phyloP scores from a whole-genome alignment of 2,329 filamentous ascomycete species.

The Ophidiomyces ophidiicola region DNA sequence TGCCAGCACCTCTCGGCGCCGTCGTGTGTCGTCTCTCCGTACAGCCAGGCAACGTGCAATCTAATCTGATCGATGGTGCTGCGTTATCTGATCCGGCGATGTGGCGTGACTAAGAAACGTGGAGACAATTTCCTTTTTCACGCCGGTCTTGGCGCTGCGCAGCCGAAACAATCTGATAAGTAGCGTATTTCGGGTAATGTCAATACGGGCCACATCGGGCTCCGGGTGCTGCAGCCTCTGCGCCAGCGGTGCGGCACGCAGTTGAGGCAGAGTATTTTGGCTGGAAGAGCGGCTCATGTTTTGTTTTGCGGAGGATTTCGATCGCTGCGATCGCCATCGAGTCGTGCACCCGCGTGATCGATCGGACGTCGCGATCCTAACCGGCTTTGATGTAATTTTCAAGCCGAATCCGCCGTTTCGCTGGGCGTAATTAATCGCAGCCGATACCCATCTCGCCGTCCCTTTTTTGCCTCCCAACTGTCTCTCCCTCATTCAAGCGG shows the following conservation, averaged over 20 bases:
- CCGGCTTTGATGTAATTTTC: too few relatives aligned
- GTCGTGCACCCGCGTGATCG: too few relatives aligned
- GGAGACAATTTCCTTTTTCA: conserved; percentile 9
- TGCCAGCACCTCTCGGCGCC: too few relatives aligned
- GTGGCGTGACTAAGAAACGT: conserved; percentile 10
- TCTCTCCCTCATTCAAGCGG: background rate
- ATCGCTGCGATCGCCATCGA: too few relatives aligned
- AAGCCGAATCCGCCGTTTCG: too few relatives aligned
- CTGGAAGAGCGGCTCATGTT: too few relatives aligned
- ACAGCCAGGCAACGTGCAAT: background rate
- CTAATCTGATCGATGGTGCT: conserved; percentile 7
- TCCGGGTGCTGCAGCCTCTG: too few relatives aligned
- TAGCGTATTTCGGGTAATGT: conserved; percentile 7
- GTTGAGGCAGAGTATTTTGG: too few relatives aligned
- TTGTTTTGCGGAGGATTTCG: too few relatives aligned
- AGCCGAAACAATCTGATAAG: conserved; percentile 9
- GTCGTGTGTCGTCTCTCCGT: background rate
- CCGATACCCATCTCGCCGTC: background rate
- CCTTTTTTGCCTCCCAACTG: conserved; percentile 5
- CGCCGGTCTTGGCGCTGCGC: conserved; percentile 1
- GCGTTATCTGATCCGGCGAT: conserved; percentile 9
- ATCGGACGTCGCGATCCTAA: too few relatives aligned
- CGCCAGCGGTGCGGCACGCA: too few relatives aligned
- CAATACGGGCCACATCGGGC: too few relatives aligned
- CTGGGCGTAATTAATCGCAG: background rate